These are phyloP conservation scores for Babesia caballi DNA, from an alignment of 169 alveolate genomes.

Conservation along the genomic window DNA sequence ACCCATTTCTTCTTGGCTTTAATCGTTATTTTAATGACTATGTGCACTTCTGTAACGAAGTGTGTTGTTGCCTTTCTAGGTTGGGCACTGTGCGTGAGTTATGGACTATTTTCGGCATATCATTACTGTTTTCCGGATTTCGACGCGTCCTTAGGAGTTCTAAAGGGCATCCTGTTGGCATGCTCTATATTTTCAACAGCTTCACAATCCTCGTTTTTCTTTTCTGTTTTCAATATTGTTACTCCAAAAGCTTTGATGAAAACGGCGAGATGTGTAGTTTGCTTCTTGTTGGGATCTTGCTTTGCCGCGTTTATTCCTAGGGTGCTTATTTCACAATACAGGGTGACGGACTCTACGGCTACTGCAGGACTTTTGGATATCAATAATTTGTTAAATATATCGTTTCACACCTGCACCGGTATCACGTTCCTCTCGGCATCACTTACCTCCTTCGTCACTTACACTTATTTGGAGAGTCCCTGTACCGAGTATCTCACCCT, in stretches of 20 bases:
- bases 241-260: background rate
- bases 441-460: background rate
- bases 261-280: background rate
- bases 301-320: background rate
- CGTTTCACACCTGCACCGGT: background rate
- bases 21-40: background rate
- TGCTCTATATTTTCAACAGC: background rate
- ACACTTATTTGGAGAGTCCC: background rate
- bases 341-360: too few relatives aligned
- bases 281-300: background rate
- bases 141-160: background rate
- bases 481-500: background rate
- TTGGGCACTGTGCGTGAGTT: background rate
- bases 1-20: background rate
- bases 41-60: background rate
- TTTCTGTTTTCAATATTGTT: background rate
- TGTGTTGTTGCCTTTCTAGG: background rate
- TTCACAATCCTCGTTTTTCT: background rate
- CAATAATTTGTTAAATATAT: background rate
- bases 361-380: background rate
- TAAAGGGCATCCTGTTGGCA: background rate
- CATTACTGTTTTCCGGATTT: background rate
- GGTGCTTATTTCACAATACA: background rate
- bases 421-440: conserved; percentile 4
- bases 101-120: background rate